These are phyloP conservation scores for Kodamaea hsintzibuensis DNA, from an alignment of 805 yeast genomes.

Conservation along the genomic window DNA sequence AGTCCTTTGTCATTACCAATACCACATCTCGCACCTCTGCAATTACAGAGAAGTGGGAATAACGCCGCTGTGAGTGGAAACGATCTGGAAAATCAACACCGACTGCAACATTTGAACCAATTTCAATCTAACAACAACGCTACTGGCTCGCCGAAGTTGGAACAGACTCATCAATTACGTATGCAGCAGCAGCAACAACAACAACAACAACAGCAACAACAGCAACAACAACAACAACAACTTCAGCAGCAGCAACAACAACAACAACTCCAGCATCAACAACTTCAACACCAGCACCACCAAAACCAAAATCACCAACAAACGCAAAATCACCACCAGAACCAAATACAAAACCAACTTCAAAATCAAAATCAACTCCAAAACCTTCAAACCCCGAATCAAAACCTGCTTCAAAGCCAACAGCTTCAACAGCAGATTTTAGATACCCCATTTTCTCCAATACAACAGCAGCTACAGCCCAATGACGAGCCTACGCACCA, in stretches of 20 bases:
- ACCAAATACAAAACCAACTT: conserved; percentile 11
- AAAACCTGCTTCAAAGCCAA: conserved; percentile 14
- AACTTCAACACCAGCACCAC: conserved; percentile 9
- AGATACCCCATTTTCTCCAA: conserved; percentile 3
- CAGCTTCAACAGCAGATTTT: conserved; percentile 11
- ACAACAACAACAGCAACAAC: conserved; percentile 12
- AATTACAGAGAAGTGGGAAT: background rate
- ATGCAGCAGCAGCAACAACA: conserved; percentile 11
- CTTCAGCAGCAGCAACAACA: conserved; percentile 12
- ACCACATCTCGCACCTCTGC: background rate
- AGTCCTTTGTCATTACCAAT: background rate
- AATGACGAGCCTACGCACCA: conserved; percentile 17
- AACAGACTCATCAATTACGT: conserved; percentile 3
- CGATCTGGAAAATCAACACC: background rate
- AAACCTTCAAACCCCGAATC: conserved; percentile 14
- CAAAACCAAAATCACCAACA: conserved; percentile 14
- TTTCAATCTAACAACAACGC: background rate
- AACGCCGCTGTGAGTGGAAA: background rate
- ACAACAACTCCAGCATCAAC: background rate
- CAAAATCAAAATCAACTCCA: conserved; percentile 13
- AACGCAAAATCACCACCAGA: conserved; percentile 13
- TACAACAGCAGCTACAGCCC: conserved; percentile 5
- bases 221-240: background rate
- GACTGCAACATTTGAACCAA: background rate
- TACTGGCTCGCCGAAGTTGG: background rate